A percentile compares a stretch with the other conserved stretches of the same genome.
Evolutionary conservation across 805 yeast genomes (phyloP).

Genomic region (Saccharomyces mikatae): DNA sequence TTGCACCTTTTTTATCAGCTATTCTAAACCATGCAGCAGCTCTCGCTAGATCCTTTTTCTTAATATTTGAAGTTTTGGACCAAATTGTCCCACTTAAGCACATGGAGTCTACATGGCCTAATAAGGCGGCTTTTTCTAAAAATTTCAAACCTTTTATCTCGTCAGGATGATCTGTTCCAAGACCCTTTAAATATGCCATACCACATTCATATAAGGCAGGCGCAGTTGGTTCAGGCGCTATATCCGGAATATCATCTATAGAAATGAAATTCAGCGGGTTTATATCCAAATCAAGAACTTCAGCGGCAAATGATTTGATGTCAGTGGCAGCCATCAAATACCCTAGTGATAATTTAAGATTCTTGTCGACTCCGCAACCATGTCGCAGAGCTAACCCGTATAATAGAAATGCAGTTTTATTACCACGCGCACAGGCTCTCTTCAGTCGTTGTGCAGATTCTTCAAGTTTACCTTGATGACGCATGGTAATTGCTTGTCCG

Average conservation of each 20-base stretch:
- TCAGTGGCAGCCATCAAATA: slow-evolving; percentile 54
- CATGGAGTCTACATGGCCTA: slow-evolving; percentile 65
- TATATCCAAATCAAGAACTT: slow-evolving; percentile 16
- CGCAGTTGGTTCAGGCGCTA: slow-evolving; percentile 37
- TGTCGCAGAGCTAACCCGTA: slow-evolving; percentile 59
- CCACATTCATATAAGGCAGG: slow-evolving; percentile 57
- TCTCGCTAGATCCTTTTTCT: slow-evolving; percentile 48
- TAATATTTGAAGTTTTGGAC: slow-evolving; percentile 40
- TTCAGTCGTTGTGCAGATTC: slow-evolving; percentile 66
- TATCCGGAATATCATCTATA: slow-evolving; percentile 28
- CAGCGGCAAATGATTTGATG: slow-evolving; percentile 22
- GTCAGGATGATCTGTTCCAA: slow-evolving; percentile 39
- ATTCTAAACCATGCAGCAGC: slow-evolving; percentile 68
- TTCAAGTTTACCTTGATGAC: slow-evolving; percentile 51
- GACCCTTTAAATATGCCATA: slow-evolving; percentile 45
- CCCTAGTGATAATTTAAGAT: slow-evolving; percentile 44
- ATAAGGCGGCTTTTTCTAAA: slow-evolving; percentile 54
- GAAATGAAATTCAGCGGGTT: slow-evolving; percentile 32
- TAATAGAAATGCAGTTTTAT: slow-evolving; percentile 56
- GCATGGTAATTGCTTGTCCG: slow-evolving; percentile 37
- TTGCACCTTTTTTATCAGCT: slow-evolving; percentile 55
- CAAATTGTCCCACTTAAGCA: slow-evolving; percentile 62
- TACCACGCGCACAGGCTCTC: slow-evolving; percentile 54
- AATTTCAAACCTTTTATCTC: slow-evolving; percentile 50
- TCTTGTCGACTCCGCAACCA: slow-evolving; percentile 61